Percentiles rank a stretch among this genome's conserved stretches.
Evolutionary conservation across 768 basidiomycete genomes (phyloP).

Genomic region (Auriscalpium microsporum): DNA sequence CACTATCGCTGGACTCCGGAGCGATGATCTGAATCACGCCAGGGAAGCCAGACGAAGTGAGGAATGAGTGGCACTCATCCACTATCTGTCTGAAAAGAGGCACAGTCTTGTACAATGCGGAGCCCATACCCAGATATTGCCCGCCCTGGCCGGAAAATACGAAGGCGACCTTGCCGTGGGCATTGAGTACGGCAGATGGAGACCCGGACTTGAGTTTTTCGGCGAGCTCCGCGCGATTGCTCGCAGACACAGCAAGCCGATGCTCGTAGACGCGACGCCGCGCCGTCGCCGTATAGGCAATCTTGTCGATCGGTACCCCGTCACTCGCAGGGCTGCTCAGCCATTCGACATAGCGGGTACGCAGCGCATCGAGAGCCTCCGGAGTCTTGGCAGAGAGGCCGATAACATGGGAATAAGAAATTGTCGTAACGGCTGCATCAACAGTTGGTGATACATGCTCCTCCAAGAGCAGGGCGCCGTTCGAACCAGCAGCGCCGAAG

Average conservation of each 20-base stretch:
- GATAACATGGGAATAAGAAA: slow-evolving; percentile 33
- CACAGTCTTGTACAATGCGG: slow-evolving; percentile 41
- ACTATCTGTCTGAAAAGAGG: slow-evolving; percentile 42
- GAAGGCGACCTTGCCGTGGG: slow-evolving; percentile 38
- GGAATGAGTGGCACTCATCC: slow-evolving; percentile 48
- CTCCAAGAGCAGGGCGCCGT: slow-evolving; percentile 52
- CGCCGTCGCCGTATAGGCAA: slow-evolving; percentile 63
- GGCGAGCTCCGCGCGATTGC: slow-evolving; percentile 36
- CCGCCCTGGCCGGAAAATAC: slow-evolving; percentile 71
- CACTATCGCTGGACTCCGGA: slow-evolving; percentile 17
- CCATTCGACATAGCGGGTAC: slow-evolving; percentile 39
- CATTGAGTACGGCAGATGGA: slow-evolving; percentile 25
- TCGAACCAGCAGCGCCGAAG: slow-evolving; percentile 70
- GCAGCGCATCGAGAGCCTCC: slow-evolving; percentile 38
- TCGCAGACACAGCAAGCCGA: slow-evolving; percentile 43
- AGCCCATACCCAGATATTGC: slow-evolving; percentile 60
- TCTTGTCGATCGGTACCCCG: slow-evolving; percentile 31
- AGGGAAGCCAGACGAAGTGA: slow-evolving; percentile 40
- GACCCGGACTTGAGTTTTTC: slow-evolving; percentile 29
- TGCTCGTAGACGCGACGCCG: slow-evolving; percentile 48
- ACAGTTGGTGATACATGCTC: slow-evolving; percentile 26
- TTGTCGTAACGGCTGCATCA: neutral
- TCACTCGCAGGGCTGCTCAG: slow-evolving; percentile 27
- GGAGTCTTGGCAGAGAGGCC: slow-evolving; percentile 56
- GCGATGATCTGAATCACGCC: slow-evolving; percentile 36